phyloP scores from a whole-genome alignment of 1,284 basidiomycete species.

The Thelephora terrestris region DNA sequence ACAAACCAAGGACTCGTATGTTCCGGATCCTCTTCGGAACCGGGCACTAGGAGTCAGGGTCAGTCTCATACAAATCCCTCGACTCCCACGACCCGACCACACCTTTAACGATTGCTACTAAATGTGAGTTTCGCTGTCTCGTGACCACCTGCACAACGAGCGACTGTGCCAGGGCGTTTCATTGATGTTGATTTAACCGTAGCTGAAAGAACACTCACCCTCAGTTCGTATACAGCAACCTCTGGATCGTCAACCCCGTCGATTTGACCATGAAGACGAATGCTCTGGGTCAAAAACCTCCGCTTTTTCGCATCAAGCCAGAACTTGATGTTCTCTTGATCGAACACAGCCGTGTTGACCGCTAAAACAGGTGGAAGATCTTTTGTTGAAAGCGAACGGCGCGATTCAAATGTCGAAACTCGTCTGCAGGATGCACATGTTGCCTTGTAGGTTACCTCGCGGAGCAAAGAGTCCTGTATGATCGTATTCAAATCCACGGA shows the following conservation, averaged over 20 bases:
- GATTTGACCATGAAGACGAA: slow-evolving; percentile 48
- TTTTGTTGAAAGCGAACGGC: slow-evolving; percentile 56
- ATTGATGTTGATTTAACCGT: neutral
- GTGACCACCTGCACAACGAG: slow-evolving; percentile 79
- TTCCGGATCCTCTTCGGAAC: slow-evolving; percentile 39
- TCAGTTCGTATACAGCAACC: slow-evolving; percentile 57
- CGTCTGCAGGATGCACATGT: slow-evolving; percentile 76
- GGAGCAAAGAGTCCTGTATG: slow-evolving; percentile 68
- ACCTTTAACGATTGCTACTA: slow-evolving; percentile 86
- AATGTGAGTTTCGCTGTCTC: slow-evolving; percentile 72
- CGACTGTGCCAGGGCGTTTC: slow-evolving; percentile 32
- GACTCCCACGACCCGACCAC: slow-evolving; percentile 6
- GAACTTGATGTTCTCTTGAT: slow-evolving; percentile 62
- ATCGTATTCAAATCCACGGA: slow-evolving; percentile 56
- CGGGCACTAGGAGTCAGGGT: slow-evolving; percentile 43
- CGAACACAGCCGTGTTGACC: slow-evolving; percentile 78
- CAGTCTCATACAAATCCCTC: neutral
- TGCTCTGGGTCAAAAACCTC: slow-evolving; percentile 44
- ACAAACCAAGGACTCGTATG: slow-evolving; percentile 72
- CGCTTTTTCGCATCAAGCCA: slow-evolving; percentile 64
- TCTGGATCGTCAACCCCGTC: slow-evolving; percentile 49
- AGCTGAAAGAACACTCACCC: slow-evolving; percentile 35
- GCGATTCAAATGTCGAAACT: slow-evolving; percentile 63
- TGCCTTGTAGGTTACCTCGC: slow-evolving; percentile 78
- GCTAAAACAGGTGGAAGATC: slow-evolving; percentile 81